phyloP scores from a whole-genome alignment of 208 protist species.

The Trypanosoma grayi region DNA sequence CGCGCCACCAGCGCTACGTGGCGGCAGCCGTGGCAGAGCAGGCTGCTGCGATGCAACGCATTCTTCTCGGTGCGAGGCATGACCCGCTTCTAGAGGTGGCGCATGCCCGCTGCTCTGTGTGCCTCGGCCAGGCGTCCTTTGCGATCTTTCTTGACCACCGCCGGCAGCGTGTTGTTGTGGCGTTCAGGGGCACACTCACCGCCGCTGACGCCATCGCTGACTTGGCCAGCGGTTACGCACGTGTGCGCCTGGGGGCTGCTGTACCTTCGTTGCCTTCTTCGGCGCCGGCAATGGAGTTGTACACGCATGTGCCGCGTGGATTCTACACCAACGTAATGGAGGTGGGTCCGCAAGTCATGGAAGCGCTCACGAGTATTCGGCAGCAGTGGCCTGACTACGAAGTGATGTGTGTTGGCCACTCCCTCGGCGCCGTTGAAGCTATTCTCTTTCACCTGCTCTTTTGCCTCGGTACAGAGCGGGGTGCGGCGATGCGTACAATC shows the following conservation, averaged over 20 bases:
- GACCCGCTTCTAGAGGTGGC: slow-evolving; percentile 62
- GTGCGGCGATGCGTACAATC: slow-evolving; percentile 28
- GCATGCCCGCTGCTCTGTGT: slow-evolving; percentile 49
- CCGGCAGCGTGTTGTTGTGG: slow-evolving; percentile 48
- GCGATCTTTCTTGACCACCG: slow-evolving; percentile 67
- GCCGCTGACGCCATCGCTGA: slow-evolving; percentile 54
- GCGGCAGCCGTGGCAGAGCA: slow-evolving; percentile 67
- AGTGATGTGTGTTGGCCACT: slow-evolving; percentile 77
- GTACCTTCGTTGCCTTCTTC: not conserved
- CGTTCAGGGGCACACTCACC: slow-evolving; percentile 71
- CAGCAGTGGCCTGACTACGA: slow-evolving; percentile 54
- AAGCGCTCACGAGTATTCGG: slow-evolving; percentile 38
- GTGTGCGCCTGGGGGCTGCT: slow-evolving; percentile 42
- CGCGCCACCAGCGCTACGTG: slow-evolving; percentile 65
- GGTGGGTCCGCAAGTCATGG: slow-evolving; percentile 33
- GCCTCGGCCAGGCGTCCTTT: slow-evolving; percentile 46
- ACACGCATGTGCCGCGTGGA: slow-evolving; percentile 57
- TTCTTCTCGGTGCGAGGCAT: slow-evolving; percentile 49
- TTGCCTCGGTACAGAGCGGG: slow-evolving; percentile 23
- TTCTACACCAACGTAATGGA: slow-evolving; percentile 57
- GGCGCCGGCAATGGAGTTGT: slow-evolving; percentile 24
- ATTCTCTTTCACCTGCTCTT: slow-evolving; percentile 77
- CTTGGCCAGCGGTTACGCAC: slow-evolving; percentile 53
- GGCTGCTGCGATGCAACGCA: slow-evolving; percentile 66
- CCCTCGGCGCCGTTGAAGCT: slow-evolving; percentile 71